phyloP scores from a whole-genome alignment of 176 grass and related monocot genomes.

The Rhipidocladum racemiflorum region DNA sequence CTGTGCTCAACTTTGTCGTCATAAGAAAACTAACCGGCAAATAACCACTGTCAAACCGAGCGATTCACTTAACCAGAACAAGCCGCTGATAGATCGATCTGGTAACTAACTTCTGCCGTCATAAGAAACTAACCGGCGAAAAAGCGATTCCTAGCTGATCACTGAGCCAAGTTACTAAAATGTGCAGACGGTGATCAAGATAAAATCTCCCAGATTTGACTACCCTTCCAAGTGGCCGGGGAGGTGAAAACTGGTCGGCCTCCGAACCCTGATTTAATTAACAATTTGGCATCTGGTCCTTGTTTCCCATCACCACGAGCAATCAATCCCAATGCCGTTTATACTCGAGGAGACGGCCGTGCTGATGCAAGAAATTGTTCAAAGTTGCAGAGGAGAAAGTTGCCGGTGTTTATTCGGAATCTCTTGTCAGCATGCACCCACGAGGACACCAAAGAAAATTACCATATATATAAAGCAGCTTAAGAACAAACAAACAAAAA shows the following conservation, averaged over 20 bases:
- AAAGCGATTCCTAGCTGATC: not conserved
- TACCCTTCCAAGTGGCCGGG: not conserved
- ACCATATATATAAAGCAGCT: not conserved
- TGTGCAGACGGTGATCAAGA: not conserved
- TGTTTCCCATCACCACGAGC: slow-evolving; percentile 13
- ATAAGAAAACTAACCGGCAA: too few relatives aligned
- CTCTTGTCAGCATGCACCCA: slow-evolving; percentile 35
- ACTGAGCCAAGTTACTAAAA: not conserved
- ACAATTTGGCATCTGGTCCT: slow-evolving; percentile 34
- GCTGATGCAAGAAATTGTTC: slow-evolving; percentile 30
- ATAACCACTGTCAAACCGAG: not conserved
- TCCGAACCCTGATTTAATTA: not conserved
- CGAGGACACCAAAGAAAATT: not conserved
- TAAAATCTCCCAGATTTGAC: not conserved
- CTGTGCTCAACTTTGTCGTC: not conserved
- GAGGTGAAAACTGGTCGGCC: not conserved
- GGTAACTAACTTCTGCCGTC: not conserved
- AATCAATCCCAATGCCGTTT: not conserved
- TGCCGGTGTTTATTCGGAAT: not conserved
- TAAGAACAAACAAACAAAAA: not conserved
- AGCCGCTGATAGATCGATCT: not conserved
- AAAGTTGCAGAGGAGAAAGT: not conserved
- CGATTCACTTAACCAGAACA: not conserved
- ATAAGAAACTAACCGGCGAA: not conserved
- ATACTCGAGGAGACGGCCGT: not conserved